Base-by-base conservation (phyloP, 2,329 filamentous ascomycete species). In the Colletotrichum camelliae region DNA sequence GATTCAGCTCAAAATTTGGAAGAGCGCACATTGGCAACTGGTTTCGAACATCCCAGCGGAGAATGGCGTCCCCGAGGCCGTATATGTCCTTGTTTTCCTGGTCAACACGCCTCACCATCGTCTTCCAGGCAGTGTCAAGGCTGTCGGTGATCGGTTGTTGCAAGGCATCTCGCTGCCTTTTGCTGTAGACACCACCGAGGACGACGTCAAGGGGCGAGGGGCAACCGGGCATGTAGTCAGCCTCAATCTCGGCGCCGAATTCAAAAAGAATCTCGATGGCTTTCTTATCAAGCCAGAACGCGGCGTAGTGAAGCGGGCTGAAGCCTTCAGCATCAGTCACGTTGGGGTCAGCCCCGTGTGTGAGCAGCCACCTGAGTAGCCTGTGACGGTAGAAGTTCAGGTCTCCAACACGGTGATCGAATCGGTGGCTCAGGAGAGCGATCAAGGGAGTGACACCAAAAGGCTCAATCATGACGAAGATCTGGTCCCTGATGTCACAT, bases 311-410 rank as follows among this genome's bases (percentile, higher is more conserved):
- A 12, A 74, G 72, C 18, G 72, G 61, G 6, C 35, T 48, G 43
- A 74, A 72, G 18, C 72, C 72, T 65, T 74, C 60, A 10, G 8
- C 29, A 67, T 72, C 72, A 24, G 52, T 13, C 12, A 7, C 52
- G 39, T 75, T 43, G n/a, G 72, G 72, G n/a, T 75, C 55, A 7
- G 72, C 68, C 2, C 72, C 68, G 37, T 75, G 39, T 8, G 43
- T 8, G 16, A 75, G 31, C 6, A 72, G 68, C 72, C 72, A 75
- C 31, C 66, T 13, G 24, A 75, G 24, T n/a, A 75, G 39, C 33
- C 21, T 16, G 24, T 62, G 72, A 12, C 72, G 68, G 37, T 67
- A 75, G 37, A 75, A 75, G 18, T 31, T 43, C 37, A 33, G 37
- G 5, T 72, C 62, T 3, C 61, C 72, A n/a, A 27, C 9, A 9